Conservation (phyloP, 2,329 filamentous ascomycete species). For the Botrytis hyacinthi region DNA sequence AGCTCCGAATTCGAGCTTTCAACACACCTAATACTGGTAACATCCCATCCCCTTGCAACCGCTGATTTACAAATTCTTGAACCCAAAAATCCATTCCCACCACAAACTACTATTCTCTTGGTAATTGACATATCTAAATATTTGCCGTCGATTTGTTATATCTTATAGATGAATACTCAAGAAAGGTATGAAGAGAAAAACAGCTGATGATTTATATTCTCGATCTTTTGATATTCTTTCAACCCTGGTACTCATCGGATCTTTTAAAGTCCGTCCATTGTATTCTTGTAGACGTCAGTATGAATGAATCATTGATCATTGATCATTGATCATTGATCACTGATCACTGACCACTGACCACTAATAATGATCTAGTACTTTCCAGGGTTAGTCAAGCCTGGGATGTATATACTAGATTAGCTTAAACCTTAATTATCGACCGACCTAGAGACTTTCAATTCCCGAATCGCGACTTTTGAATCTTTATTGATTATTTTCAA, state of each 20-base stretch:
- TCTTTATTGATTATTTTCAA: background rate
- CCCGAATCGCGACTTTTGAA: conserved; percentile 2
- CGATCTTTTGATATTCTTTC: background rate
- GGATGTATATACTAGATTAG: background rate
- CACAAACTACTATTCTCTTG: conserved; percentile 85
- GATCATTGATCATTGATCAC: too few relatives aligned
- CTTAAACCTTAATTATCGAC: conserved; percentile 11
- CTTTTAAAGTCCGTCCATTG: background rate
- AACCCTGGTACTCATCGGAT: background rate
- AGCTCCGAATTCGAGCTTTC: background rate
- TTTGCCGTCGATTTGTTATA: background rate
- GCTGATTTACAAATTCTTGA: conserved; percentile 88
- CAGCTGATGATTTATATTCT: background rate
- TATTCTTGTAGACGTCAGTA: conserved; percentile 7
- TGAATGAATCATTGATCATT: conserved; percentile 9
- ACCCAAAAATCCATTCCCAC: conserved; percentile 90
- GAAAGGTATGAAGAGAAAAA: background rate
- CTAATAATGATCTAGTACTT: conserved; percentile 13
- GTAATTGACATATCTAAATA: conserved; percentile 35
- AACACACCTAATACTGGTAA: conserved; percentile 82
- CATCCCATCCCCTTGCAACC: conserved; percentile 81
- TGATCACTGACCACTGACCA: background rate
- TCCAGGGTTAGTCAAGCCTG: background rate
- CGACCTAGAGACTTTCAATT: background rate
- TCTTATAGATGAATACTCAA: background rate